A percentile compares a stretch with the other conserved stretches of the same genome.
Evolutionary conservation across 2,329 filamentous ascomycete genomes (phyloP).

Genomic region (Exophiala xenobiotica): DNA sequence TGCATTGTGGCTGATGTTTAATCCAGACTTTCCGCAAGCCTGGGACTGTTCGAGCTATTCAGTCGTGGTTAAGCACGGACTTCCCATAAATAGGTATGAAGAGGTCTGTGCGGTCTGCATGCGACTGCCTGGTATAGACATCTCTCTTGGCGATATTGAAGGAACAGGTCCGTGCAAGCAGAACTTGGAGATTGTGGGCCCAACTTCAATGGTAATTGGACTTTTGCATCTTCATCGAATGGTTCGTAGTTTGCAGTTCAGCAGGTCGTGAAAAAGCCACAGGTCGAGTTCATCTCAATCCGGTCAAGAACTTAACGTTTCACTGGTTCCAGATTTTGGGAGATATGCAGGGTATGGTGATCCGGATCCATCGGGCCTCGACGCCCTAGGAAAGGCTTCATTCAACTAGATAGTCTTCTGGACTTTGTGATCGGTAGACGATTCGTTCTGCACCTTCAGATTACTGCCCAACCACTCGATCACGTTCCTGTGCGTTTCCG

Average conservation of each 20-base stretch:
- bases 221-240: too few relatives aligned
- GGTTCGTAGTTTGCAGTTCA: too few relatives aligned
- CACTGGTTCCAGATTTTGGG: too few relatives aligned
- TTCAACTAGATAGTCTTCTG: too few relatives aligned
- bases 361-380: too few relatives aligned
- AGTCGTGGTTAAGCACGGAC: neutral
- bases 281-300: too few relatives aligned
- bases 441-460: neutral
- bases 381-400: too few relatives aligned
- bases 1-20: neutral
- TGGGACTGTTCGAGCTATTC: neutral
- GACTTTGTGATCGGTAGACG: too few relatives aligned
- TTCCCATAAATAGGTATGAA: neutral
- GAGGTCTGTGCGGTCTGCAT: neutral
- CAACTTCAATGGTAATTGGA: too few relatives aligned
- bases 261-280: too few relatives aligned
- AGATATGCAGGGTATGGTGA: too few relatives aligned
- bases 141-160: neutral
- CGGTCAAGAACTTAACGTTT: too few relatives aligned
- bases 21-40: neutral
- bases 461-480: slow-evolving; percentile 33
- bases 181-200: neutral
- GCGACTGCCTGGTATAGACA: neutral
- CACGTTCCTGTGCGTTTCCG: slow-evolving; percentile 40
- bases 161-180: neutral